Evolutionary conservation across 2,329 filamentous ascomycete genomes (phyloP).

Genomic region (Ophiosphaerella narmari): DNA sequence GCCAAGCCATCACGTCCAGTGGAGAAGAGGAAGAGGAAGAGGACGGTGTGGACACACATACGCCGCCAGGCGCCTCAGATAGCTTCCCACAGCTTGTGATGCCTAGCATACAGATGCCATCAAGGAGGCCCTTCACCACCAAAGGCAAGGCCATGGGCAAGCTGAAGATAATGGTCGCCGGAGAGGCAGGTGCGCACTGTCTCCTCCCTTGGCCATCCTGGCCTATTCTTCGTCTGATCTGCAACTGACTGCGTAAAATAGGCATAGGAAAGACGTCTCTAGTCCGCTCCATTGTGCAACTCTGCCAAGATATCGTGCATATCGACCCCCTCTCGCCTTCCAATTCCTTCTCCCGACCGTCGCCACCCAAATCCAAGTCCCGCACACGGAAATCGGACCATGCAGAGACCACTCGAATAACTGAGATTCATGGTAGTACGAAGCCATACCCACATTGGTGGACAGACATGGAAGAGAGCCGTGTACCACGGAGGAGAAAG

Average conservation of each 20-base stretch:
- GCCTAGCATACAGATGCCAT: conserved; percentile 92
- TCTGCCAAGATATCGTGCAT: conserved; percentile 90
- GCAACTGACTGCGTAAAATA: conserved; percentile 44
- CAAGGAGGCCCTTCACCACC: conserved; percentile 86
- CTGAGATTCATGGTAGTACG: conserved; percentile 53
- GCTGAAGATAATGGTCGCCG: conserved; percentile 86
- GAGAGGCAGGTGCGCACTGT: conserved; percentile 66
- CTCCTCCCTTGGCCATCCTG: not conserved
- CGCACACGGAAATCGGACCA: conserved; percentile 29
- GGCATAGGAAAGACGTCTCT: conserved; percentile 88
- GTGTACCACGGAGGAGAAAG: conserved; percentile 61
- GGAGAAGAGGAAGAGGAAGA: conserved; percentile 57
- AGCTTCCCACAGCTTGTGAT: conserved; percentile 83
- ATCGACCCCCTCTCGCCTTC: conserved; percentile 67
- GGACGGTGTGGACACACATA: conserved; percentile 33
- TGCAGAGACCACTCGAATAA: conserved; percentile 34
- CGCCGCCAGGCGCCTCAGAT: conserved; percentile 37
- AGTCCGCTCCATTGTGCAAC: conserved; percentile 84
- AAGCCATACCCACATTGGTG: conserved; percentile 84
- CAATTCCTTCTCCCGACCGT: conserved; percentile 29
- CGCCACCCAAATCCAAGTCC: conserved; percentile 29
- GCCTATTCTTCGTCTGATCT: not conserved
- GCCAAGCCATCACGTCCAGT: conserved; percentile 60
- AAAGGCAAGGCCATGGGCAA: conserved; percentile 81
- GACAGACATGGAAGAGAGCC: conserved; percentile 74